Conservation (phyloP, 345 rosid genomes). For the Rubroshorea leprosula region DNA sequence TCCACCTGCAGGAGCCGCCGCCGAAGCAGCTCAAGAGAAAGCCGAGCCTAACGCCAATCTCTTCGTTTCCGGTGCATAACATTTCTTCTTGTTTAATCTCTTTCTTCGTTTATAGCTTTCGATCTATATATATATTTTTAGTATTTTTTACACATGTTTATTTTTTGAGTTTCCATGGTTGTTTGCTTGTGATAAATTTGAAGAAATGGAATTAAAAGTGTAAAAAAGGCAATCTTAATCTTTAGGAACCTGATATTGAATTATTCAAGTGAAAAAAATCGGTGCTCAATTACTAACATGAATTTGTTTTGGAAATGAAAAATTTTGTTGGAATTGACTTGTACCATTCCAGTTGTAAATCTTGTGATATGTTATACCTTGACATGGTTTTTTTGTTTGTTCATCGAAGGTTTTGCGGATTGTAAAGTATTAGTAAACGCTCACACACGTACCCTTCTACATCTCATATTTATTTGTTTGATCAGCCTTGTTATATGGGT, state of each 20-base stretch:
- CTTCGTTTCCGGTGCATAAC: slow-evolving; percentile 52
- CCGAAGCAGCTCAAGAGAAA: slow-evolving; percentile 41
- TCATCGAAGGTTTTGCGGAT: neutral
- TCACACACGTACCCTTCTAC: neutral
- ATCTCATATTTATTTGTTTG: neutral
- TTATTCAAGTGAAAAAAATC: neutral
- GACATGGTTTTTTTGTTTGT: too few species aligned
- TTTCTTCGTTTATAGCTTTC: neutral
- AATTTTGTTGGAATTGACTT: too few species aligned
- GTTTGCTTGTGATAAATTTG: neutral
- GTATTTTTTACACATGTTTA: too few species aligned
- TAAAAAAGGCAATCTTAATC: neutral
- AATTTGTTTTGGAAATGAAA: too few species aligned
- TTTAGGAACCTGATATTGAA: neutral
- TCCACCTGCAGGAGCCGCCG: slow-evolving; percentile 19
- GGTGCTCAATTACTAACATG: too few species aligned
- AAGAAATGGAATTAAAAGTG: neutral
- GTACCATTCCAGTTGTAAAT: too few species aligned
- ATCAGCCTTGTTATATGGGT: neutral
- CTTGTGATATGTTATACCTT: neutral
- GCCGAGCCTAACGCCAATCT: slow-evolving; percentile 77
- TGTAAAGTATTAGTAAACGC: neutral
- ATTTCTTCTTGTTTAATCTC: neutral
- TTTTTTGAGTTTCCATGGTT: too few species aligned
- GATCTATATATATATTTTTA: neutral